Percentiles rank a stretch among this genome's conserved stretches.
phyloP scores from a whole-genome alignment of 2,329 filamentous ascomycete species.

The Metarhizium guizhouense region DNA sequence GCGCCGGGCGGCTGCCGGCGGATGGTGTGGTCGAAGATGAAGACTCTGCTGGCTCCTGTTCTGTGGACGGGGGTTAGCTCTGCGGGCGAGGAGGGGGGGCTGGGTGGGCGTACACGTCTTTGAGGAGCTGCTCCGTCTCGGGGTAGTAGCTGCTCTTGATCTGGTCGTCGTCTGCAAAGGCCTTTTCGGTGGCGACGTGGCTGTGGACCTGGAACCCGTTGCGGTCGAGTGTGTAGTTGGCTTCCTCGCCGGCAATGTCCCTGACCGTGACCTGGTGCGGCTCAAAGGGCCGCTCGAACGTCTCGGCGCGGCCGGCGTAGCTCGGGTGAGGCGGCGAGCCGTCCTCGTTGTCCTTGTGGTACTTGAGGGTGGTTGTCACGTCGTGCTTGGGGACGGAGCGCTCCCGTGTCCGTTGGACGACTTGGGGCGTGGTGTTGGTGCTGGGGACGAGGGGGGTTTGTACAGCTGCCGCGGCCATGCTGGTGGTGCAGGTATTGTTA shows the following conservation, averaged over 20 bases:
- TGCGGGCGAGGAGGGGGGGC: too few relatives aligned
- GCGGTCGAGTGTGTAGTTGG: conserved; percentile 26
- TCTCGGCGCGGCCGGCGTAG: conserved; percentile 25
- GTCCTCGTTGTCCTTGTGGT: conserved; percentile 30
- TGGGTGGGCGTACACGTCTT: conserved; percentile 36
- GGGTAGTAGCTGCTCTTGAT: conserved; percentile 61
- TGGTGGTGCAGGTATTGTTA: conserved; percentile 1
- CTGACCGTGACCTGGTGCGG: conserved; percentile 20
- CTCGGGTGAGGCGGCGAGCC: conserved; percentile 28
- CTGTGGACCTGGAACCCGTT: conserved; percentile 28
- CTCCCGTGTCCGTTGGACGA: background rate
- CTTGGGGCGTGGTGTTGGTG: conserved; percentile 2
- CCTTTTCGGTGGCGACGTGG: conserved; percentile 23
- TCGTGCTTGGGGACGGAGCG: conserved; percentile 11
- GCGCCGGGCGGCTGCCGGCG: conserved; percentile 24
- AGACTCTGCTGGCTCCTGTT: conserved; percentile 44
- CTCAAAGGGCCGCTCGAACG: conserved; percentile 20
- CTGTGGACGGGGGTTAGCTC: conserved; percentile 19
- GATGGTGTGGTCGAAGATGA: conserved; percentile 57
- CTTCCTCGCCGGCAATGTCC: conserved; percentile 27
- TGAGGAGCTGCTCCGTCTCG: conserved; percentile 59
- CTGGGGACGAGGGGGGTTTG: conserved; percentile 8
- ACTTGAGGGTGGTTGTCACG: conserved; percentile 28
- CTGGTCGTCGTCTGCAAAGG: conserved; percentile 44
- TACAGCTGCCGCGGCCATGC: conserved; percentile 16